phyloP scores from a whole-genome alignment of 805 yeast species.

The Diddensiella transvaalensis region DNA sequence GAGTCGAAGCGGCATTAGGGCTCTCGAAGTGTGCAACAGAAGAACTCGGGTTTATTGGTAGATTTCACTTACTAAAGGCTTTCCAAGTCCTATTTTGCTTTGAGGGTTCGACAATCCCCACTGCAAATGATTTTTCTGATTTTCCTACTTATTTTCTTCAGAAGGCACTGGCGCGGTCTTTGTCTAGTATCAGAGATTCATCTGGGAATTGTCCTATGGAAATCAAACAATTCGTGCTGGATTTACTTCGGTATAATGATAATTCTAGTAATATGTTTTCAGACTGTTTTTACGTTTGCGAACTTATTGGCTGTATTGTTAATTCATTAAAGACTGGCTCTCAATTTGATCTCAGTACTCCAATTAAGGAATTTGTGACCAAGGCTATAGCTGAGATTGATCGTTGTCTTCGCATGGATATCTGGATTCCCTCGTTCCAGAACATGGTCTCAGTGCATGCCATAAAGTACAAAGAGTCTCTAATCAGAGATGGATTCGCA shows the following conservation, averaged over 20 bases:
- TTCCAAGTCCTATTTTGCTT: slow-evolving; percentile 73
- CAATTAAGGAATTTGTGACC: slow-evolving; percentile 35
- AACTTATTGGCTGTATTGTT: slow-evolving; percentile 54
- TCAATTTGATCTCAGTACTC: slow-evolving; percentile 12
- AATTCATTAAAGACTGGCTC: slow-evolving; percentile 30
- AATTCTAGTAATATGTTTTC: slow-evolving; percentile 73
- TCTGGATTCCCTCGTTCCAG: slow-evolving; percentile 77
- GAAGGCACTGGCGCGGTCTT: slow-evolving; percentile 59
- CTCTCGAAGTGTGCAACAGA: slow-evolving; percentile 64
- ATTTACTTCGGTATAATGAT: slow-evolving; percentile 76
- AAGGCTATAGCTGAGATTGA: slow-evolving; percentile 64
- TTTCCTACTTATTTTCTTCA: slow-evolving; percentile 66
- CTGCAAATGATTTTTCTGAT: slow-evolving; percentile 76
- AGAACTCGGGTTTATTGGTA: slow-evolving; percentile 64
- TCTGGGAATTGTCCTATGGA: slow-evolving; percentile 59
- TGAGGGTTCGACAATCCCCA: slow-evolving; percentile 59
- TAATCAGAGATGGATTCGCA: slow-evolving; percentile 55
- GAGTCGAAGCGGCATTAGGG: slow-evolving; percentile 82
- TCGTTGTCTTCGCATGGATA: slow-evolving; percentile 74
- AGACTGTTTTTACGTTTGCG: slow-evolving; percentile 64
- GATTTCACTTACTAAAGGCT: slow-evolving; percentile 65
- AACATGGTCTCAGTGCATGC: slow-evolving; percentile 53
- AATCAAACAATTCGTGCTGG: slow-evolving; percentile 61
- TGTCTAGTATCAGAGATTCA: slow-evolving; percentile 59
- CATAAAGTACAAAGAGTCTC: slow-evolving; percentile 52